Conservation (phyloP, 176 grass and related monocot species). For the Rhynchospora breviuscula region DNA sequence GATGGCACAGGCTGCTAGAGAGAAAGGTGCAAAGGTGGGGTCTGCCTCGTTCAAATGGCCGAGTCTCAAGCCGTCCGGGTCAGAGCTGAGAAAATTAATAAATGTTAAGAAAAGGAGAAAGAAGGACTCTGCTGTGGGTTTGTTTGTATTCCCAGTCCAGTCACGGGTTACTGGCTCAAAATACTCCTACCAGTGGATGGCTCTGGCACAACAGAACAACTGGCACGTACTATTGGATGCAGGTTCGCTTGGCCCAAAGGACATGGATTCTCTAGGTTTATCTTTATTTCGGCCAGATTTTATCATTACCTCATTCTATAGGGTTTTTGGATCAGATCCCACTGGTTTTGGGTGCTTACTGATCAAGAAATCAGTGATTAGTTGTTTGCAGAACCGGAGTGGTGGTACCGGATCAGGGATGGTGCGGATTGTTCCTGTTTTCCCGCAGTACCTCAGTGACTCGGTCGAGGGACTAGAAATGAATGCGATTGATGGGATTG, state of each 20-base stretch:
- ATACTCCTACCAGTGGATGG: conserved; percentile 99
- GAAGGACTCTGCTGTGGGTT: conserved; percentile 67
- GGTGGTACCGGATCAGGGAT: conserved; percentile 67
- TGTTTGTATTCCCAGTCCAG: conserved; percentile 95
- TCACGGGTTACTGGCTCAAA: conserved; percentile 94
- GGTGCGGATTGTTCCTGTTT: conserved; percentile 80
- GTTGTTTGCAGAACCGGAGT: conserved; percentile 66
- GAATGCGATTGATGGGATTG: conserved; percentile 56
- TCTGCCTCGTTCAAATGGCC: conserved; percentile 86
- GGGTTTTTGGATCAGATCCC: conserved; percentile 88
- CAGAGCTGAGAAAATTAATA: conserved; percentile 79
- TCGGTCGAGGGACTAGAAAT: conserved; percentile 67
- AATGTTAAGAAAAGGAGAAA: conserved; percentile 80
- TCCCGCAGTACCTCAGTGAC: conserved; percentile 89
- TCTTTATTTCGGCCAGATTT: conserved; percentile 94
- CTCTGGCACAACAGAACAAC: conserved; percentile 96
- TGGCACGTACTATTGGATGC: conserved; percentile 98
- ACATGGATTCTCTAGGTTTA: conserved; percentile 94
- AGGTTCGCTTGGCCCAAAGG: conserved; percentile 90
- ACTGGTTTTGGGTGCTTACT: conserved; percentile 93
- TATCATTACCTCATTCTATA: conserved; percentile 96
- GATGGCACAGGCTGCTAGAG: conserved; percentile 70
- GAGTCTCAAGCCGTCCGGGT: conserved; percentile 74
- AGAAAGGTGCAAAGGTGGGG: conserved; percentile 87
- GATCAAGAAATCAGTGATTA: conserved; percentile 94